Percentiles rank a stretch among this genome's conserved stretches.
Evolutionary conservation across 2,329 filamentous ascomycete species (phyloP).

Genomic region (Dichotomopilus funicola): DNA sequence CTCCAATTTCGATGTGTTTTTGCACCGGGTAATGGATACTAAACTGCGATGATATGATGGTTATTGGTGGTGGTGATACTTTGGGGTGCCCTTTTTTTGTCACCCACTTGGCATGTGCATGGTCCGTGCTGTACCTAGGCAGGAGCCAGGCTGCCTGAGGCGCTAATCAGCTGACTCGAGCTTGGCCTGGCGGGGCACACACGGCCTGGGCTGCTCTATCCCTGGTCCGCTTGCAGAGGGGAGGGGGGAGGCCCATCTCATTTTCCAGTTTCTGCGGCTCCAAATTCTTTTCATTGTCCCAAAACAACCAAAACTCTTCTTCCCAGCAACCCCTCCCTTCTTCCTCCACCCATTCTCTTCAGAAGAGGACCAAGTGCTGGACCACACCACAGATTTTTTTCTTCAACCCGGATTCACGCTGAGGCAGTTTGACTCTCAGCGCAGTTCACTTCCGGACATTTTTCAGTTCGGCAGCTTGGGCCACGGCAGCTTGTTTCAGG

Average conservation of each 20-base stretch:
- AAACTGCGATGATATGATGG: no score
- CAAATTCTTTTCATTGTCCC: conserved; percentile 24
- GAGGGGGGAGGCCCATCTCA: conserved; percentile 14
- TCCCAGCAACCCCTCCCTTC: conserved; percentile 6
- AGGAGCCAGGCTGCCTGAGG: conserved; percentile 9
- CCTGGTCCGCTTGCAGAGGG: neutral
- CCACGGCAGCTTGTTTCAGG: conserved; percentile 4
- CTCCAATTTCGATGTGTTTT: no score
- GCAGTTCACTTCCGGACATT: neutral
- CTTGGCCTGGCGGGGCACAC: conserved; percentile 10
- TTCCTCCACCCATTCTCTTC: neutral
- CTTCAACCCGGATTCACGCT: neutral
- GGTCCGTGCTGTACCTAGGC: neutral
- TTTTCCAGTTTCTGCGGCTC: conserved; percentile 19
- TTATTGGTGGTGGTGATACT: neutral
- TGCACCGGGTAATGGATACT: no score
- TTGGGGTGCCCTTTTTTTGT: conserved; percentile 1
- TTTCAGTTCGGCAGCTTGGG: neutral
- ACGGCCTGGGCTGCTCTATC: conserved; percentile 1
- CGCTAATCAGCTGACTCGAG: conserved; percentile 9
- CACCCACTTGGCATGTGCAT: conserved; percentile 11
- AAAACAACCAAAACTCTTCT: conserved; percentile 17
- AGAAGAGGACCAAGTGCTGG: conserved; percentile 4
- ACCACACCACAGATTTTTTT: conserved; percentile 2
- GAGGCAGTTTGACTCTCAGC: conserved; percentile 3